phyloP scores from a whole-genome alignment of 805 yeast genomes.

The Metschnikowia matae region DNA sequence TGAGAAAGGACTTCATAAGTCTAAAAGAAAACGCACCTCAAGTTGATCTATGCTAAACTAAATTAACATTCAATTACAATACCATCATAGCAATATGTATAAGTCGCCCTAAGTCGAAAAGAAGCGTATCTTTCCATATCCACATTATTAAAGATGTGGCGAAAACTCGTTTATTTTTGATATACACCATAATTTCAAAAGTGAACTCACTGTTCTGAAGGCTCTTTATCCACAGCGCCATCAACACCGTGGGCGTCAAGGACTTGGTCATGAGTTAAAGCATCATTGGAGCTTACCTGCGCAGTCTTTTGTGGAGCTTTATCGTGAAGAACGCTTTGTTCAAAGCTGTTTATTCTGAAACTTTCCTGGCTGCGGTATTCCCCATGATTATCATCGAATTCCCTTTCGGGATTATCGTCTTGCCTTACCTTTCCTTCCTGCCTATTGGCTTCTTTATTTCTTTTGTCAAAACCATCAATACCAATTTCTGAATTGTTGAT shows the following conservation, averaged over 20 bases:
- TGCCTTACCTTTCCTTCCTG: neutral
- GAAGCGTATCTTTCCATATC: neutral
- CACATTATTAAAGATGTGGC: neutral
- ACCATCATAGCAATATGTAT: neutral
- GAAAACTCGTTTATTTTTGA: neutral
- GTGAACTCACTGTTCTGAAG: neutral
- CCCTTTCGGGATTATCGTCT: neutral
- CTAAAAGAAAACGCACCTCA: conserved; percentile 47
- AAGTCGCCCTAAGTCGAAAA: neutral
- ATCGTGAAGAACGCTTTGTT: neutral
- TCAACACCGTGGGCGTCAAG: neutral
- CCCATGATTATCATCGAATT: neutral
- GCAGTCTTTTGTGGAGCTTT: neutral
- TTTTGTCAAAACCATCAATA: neutral
- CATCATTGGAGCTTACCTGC: neutral
- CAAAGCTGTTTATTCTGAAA: neutral
- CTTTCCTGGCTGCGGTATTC: neutral
- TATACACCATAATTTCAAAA: neutral
- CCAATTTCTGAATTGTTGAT: neutral
- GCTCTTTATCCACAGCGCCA: neutral
- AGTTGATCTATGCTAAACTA: neutral
- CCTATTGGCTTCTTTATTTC: neutral
- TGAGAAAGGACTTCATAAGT: conserved; percentile 69
- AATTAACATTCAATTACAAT: too few species aligned
- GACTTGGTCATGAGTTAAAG: neutral